These are phyloP conservation scores for Macroventuria anomochaeta DNA, from an alignment of 2,329 filamentous ascomycete genomes.

Conservation along the genomic window DNA sequence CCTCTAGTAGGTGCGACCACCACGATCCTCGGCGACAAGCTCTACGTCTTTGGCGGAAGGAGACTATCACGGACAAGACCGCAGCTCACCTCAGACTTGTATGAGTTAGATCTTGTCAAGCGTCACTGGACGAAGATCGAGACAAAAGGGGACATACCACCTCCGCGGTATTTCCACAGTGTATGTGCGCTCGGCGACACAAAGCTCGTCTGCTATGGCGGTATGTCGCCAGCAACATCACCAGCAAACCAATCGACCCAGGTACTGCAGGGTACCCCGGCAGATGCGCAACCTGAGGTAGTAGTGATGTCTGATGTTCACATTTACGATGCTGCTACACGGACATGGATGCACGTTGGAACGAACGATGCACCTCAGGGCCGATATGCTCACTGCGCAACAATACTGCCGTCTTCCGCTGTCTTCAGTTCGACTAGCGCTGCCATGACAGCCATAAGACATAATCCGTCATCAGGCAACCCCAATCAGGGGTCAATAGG, in stretches of 20 bases:
- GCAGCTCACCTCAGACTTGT: constrained; percentile 86
- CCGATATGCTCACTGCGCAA: constrained; percentile 94
- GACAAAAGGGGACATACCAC: constrained; percentile 81
- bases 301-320: constrained; percentile 98
- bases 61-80: constrained; percentile 84
- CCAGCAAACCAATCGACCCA: constrained; percentile 46
- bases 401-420: constrained; percentile 86
- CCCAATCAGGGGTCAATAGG: constrained; percentile 88
- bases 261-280: constrained; percentile 45
- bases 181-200: constrained; percentile 92
- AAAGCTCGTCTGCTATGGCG: constrained; percentile 96
- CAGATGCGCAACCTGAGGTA: constrained; percentile 80
- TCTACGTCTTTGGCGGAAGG: constrained; percentile 95
- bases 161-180: constrained; percentile 95
- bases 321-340: constrained; percentile 85
- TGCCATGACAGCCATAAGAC: constrained; percentile 83
- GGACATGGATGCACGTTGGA: constrained; percentile 83
- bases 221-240: constrained; percentile 82
- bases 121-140: constrained; percentile 94
- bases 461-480: constrained; percentile 82
- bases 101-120: constrained; percentile 88
- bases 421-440: constrained; percentile 84
- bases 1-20: constrained; percentile 94
- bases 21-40: constrained; percentile 90
- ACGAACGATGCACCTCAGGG: constrained; percentile 86